These are phyloP conservation scores for Pleochaeta shiraiana DNA, from an alignment of 2,329 filamentous ascomycete genomes.

Conservation along the genomic window DNA sequence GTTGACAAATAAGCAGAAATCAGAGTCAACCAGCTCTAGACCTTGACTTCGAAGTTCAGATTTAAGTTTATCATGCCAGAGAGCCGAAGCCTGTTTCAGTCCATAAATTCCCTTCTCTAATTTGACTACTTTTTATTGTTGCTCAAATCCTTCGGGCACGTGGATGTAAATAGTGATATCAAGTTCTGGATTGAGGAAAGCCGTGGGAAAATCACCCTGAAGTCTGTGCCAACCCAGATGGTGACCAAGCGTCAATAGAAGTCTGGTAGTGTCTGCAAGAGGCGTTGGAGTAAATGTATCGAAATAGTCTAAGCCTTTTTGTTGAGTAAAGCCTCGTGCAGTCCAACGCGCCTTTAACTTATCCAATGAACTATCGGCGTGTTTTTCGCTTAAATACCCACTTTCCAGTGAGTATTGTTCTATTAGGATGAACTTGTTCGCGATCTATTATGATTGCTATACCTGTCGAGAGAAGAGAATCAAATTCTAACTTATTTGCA, in stretches of 20 bases:
- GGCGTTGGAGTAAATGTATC: neutral
- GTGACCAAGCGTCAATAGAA: neutral
- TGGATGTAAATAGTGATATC: neutral
- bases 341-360: neutral
- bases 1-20: neutral
- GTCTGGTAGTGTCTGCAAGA: neutral
- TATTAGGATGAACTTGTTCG: neutral
- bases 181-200: too few relatives aligned
- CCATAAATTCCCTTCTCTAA: neutral
- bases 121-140: neutral
- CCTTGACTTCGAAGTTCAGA: neutral
- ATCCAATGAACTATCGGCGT: neutral
- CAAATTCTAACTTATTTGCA: neutral
- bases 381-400: neutral
- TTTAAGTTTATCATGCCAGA: neutral
- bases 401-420: neutral
- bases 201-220: neutral
- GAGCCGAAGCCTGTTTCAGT: neutral
- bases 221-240: neutral
- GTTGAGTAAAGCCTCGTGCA: neutral
- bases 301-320: neutral
- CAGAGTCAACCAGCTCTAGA: neutral
- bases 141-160: neutral
- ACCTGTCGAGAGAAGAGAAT: neutral
- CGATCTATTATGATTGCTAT: neutral